phyloP scores from a whole-genome alignment of 139 green algal genomes.

The Astrephomene gubernaculifera region DNA sequence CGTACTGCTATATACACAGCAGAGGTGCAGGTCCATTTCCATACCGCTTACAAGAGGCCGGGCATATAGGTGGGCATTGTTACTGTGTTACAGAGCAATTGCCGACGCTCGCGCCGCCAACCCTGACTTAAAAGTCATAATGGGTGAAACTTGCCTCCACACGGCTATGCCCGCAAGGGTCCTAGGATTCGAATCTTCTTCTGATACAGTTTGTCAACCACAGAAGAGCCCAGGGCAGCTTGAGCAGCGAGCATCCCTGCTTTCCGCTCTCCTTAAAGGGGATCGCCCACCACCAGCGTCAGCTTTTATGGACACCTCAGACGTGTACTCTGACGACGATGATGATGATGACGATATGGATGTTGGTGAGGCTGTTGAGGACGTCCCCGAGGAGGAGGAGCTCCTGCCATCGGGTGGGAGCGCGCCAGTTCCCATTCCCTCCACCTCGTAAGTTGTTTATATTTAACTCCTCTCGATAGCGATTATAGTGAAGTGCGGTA shows the following conservation, averaged over 20 bases:
- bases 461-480: too few relatives aligned
- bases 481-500: too few relatives aligned
- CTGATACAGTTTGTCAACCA: neutral
- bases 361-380: neutral
- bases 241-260: conserved; percentile 10
- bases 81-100: conserved; percentile 24
- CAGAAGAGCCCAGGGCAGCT: neutral
- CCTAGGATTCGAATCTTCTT: conserved; percentile 21
- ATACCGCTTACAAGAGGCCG: too few relatives aligned
- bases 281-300: neutral
- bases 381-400: neutral
- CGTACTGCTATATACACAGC: too few relatives aligned
- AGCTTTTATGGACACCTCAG: neutral
- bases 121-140: neutral
- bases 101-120: conserved; percentile 15
- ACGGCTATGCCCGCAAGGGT: conserved; percentile 24
- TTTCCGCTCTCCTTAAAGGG: conserved; percentile 6
- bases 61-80: conserved; percentile 39
- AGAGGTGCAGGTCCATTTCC: too few relatives aligned
- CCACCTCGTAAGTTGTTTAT: conserved; percentile 13
- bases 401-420: neutral
- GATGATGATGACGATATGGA: conserved; percentile 33
- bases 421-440: conserved; percentile 8
- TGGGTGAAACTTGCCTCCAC: conserved; percentile 31
- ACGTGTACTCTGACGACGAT: neutral